Conservation (phyloP, 441 rosid species). For the Gossypium trilobum region DNA sequence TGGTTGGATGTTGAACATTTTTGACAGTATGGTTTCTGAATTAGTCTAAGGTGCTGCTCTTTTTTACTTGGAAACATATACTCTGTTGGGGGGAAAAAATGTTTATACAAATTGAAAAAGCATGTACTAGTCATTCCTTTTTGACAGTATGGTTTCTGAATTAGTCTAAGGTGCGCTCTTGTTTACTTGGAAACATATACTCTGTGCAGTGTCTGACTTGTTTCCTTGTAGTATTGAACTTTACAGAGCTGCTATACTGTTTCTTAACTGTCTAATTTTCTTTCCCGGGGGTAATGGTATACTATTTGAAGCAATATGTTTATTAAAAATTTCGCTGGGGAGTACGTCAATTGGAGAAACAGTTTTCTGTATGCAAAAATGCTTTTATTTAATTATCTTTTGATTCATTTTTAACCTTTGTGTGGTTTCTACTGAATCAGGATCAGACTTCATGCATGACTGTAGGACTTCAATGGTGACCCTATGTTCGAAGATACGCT, state of each 20-base stretch:
- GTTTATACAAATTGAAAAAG: neutral
- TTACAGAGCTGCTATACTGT: neutral
- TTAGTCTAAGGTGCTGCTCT: neutral
- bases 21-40: neutral
- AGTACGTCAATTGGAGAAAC: neutral
- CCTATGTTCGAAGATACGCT: slow-evolving; percentile 36
- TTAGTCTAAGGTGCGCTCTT: neutral
- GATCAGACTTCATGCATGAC: slow-evolving; percentile 21
- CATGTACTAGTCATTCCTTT: neutral
- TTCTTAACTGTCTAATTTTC: neutral
- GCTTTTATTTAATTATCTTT: neutral
- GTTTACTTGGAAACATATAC: neutral
- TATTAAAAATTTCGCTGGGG: neutral
- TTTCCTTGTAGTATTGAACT: neutral
- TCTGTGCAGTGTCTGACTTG: neutral
- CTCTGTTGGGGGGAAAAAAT: neutral
- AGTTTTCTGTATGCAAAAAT: neutral
- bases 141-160: neutral
- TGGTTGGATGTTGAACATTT: neutral
- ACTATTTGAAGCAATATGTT: too few species aligned
- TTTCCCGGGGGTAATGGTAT: neutral
- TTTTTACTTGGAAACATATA: neutral
- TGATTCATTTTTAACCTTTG: neutral
- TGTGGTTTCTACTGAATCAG: slow-evolving; percentile 15
- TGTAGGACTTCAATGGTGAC: slow-evolving; percentile 23